Base-by-base conservation (phyloP, 805 yeast species). In the Saccharomyces eubayanus region DNA sequence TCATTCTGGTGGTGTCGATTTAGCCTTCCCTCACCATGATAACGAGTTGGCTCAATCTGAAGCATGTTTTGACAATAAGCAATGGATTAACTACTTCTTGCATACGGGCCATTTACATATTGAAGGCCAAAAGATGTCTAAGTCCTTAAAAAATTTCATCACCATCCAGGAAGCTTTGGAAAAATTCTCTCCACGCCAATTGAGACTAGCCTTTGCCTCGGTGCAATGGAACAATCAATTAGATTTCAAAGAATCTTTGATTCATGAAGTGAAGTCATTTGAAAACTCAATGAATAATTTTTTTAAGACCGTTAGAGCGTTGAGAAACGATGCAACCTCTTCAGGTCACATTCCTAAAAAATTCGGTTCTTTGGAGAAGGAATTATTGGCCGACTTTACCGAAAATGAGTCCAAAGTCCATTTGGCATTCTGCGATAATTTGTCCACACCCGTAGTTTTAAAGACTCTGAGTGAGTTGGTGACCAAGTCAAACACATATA, bases 1-100 rank as follows among this genome's bases (percentile, higher is more conserved):
- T 60, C 99, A 94, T 69, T 84, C 96, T 16, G 99, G 99, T 55
- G 99, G 99, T 59, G 83, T 94, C 52, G 99, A 94, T 73, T 79
- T 94, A 65, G 97, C 98, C 21, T 94, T 94, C 76, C 99, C 99
- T 2, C 99, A 94, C 70, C 99, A 94, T 72, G 99, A 94, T 71
- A 94, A 94, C 66, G 99, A 94, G 74, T 76, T 94, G 59, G 99
- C 99, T 1, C 99, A 94, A 75, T 80, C 91, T 28, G 99, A 94
- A 71, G 98, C 98, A 6, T 85, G 84, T 69, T 92, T 77, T 69
- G 90, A 88, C 66, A 84, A 87, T 71, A 73, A 81, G 50, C 99
- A 94, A 73, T 94, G 99, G 99, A 89, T 94, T 53, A 92, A 94
- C 72, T 94, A 94, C 69, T 94, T 94, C 73, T 72, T 94, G 71